phyloP scores from a whole-genome alignment of 768 basidiomycete genomes.

The Mycena olivaceomarginata region DNA sequence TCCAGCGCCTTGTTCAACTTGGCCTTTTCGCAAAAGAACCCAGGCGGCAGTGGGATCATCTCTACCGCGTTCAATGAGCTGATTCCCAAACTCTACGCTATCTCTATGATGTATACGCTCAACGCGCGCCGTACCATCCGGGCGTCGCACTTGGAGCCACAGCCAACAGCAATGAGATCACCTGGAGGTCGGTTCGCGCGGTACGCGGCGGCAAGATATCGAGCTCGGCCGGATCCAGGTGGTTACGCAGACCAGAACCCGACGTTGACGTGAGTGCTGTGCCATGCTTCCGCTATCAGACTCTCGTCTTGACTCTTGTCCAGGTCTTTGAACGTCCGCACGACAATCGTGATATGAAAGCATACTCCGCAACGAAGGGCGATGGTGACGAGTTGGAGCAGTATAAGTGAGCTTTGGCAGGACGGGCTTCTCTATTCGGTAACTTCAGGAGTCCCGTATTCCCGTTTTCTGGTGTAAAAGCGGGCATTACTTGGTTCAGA shows the following conservation, averaged over 20 bases:
- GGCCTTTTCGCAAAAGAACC: constrained; percentile 55
- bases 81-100: constrained; percentile 57
- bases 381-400: constrained; percentile 9
- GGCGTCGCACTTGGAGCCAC: constrained; percentile 1
- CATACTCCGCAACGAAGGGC: constrained; percentile 1
- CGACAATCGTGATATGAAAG: constrained; percentile 4
- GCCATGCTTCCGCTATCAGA: not conserved
- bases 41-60: constrained; percentile 48
- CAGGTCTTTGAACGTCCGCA: constrained; percentile 1
- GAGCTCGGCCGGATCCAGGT: constrained; percentile 4
- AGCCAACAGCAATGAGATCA: constrained; percentile 31
- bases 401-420: not conserved
- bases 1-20: constrained; percentile 56
- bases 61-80: constrained; percentile 52
- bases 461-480: constrained; percentile 1
- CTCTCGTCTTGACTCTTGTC: constrained; percentile 5
- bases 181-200: constrained; percentile 20
- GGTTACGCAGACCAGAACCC: constrained; percentile 5
- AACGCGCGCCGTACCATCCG: constrained; percentile 53
- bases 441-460: not conserved
- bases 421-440: constrained; percentile 4
- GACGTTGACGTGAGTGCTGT: constrained; percentile 5
- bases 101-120: constrained; percentile 60
- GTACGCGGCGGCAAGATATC: constrained; percentile 16
- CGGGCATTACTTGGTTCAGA: not conserved